Base-by-base conservation (phyloP, 176 grass and related monocot genomes). In the Carex scoparia region DNA sequence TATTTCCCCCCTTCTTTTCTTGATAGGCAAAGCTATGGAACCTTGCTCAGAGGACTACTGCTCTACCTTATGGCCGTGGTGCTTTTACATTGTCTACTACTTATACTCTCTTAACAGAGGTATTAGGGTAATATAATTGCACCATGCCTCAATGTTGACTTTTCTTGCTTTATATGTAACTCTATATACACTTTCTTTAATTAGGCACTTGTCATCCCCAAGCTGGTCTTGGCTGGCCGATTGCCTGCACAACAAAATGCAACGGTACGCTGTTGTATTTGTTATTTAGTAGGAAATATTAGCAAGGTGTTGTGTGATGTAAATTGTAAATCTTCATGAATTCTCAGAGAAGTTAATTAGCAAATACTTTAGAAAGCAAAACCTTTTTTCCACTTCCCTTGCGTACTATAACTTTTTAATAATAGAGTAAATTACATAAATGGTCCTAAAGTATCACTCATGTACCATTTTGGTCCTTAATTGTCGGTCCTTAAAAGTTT, bases 11-110 rank as follows among this genome's bases (percentile, higher is more conserved):
- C 23, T 79, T 56, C 85, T 84, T 70, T 86, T 82, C 88, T 57
- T 78, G 74, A 28, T 56, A 98, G 95, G 92, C 94, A 91, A 93
- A 94, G 87, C 85, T 98, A 75, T 98, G 95, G 95, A 98, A 93
- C 86, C 92, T 94, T 86, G 95, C 95, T 64, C 95, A 98, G 87
- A 98, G 95, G 83, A 98, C 95, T 80, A 94, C 95, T 80, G 84
- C 95, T 87, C 90, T 98, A 59, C 92, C 95, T 81, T 98, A 94
- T 70, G 95, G 95, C 5, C 92, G 95, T 69, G 95, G 92, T 78
- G 92, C 95, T 69, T 98, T 98, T 89, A 98, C 95, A 71, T 86
- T 98, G 77, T 89, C 91, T 89, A 94, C 95, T 86, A 98, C 95
- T 81, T 91, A 89, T 87, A 94, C 95, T 83, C 80, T 98, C 82